These are phyloP conservation scores for Fraxinus cuspidata DNA, from an alignment of 257 asterid species.

Conservation along the genomic window DNA sequence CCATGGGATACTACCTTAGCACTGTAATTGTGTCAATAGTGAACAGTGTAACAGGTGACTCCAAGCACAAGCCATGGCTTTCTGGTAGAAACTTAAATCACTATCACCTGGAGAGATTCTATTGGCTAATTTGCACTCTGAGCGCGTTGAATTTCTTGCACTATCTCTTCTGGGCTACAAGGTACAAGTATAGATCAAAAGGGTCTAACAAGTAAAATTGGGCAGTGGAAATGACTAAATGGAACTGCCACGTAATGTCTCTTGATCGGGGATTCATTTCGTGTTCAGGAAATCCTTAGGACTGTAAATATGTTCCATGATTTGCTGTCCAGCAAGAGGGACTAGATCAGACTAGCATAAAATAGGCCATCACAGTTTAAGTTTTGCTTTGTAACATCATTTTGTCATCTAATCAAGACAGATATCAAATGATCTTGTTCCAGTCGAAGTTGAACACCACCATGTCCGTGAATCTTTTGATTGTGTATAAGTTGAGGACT, in stretches of 20 bases:
- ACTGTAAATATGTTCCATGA: conserved; percentile 44
- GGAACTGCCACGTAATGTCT: not conserved
- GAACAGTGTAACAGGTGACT: conserved; percentile 55
- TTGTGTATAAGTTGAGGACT: not conserved
- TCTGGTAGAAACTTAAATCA: conserved; percentile 67
- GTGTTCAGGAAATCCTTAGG: conserved; percentile 12
- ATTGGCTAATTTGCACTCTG: conserved; percentile 79
- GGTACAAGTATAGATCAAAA: conserved; percentile 62
- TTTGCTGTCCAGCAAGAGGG: conserved; percentile 37
- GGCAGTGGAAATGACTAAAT: conserved; percentile 8
- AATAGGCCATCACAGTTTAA: not conserved
- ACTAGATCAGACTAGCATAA: not conserved
- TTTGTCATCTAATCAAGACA: not conserved
- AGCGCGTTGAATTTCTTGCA: conserved; percentile 80
- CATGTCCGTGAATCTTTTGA: not conserved
- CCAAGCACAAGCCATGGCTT: conserved; percentile 60
- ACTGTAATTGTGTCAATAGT: conserved; percentile 68
- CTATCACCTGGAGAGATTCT: conserved; percentile 68
- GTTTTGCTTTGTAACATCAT: conserved; percentile 28
- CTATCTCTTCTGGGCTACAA: conserved; percentile 75
- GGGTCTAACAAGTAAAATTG: conserved; percentile 12
- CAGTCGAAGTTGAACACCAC: not conserved
- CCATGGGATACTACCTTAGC: conserved; percentile 87
- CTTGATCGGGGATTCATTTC: not conserved
- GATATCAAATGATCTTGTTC: conserved; percentile 20